Evolutionary conservation across 768 basidiomycete genomes (phyloP).

Genomic region (Panaeolus cyanescens): DNA sequence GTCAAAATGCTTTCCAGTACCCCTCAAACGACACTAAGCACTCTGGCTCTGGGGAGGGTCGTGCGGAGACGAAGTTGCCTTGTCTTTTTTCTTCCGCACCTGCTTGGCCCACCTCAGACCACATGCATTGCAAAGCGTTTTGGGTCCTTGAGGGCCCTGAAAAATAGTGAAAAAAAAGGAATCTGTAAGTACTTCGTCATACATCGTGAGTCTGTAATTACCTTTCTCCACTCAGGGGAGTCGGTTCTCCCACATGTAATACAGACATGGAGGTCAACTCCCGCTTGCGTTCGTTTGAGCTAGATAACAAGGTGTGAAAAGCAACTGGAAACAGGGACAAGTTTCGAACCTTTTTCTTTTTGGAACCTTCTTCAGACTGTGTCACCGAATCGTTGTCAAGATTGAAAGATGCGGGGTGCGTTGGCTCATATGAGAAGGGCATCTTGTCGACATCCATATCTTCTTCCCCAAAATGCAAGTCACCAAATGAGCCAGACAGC

Average conservation of each 20-base stretch:
- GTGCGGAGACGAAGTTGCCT: constrained; percentile 6
- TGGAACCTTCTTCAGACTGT: constrained; percentile 48
- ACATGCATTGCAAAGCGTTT: constrained; percentile 97
- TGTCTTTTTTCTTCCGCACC: constrained; percentile 41
- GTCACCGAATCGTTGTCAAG: constrained; percentile 23
- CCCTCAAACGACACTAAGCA: no score
- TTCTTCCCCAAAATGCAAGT: constrained; percentile 7
- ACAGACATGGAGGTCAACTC: constrained; percentile 78
- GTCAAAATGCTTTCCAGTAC: no score
- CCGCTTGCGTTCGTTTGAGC: constrained; percentile 47
- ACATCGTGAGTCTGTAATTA: constrained; percentile 15
- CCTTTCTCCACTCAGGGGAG: constrained; percentile 98
- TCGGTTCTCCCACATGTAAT: constrained; percentile 93
- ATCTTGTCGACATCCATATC: constrained; percentile 9
- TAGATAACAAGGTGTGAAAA: constrained; percentile 12
- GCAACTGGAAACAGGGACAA: neutral
- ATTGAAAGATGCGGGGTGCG: neutral
- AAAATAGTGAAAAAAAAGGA: constrained; percentile 4
- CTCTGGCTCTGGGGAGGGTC: neutral
- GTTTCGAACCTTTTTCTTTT: constrained; percentile 62
- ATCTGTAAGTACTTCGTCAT: neutral
- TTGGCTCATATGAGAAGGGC: neutral
- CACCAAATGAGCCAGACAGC: constrained; percentile 3
- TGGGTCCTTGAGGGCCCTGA: constrained; percentile 91
- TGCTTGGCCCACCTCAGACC: constrained; percentile 92